A percentile compares a stretch with the other conserved stretches of the same genome.
These are phyloP conservation scores for Fraxinus floribunda DNA, from an alignment of 305 asterid genomes.

Conservation along the genomic window DNA sequence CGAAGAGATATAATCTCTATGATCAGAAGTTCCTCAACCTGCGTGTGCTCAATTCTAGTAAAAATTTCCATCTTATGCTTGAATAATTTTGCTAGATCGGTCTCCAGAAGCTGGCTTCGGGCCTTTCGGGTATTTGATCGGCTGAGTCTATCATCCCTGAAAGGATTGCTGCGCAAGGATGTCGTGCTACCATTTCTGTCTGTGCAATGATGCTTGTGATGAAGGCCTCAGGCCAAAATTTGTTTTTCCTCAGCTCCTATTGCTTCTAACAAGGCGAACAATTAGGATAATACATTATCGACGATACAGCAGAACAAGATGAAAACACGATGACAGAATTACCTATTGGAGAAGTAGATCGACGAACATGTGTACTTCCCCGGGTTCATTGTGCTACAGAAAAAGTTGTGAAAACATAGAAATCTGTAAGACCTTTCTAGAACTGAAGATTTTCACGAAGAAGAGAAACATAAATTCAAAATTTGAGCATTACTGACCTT, in stretches of 20 bases:
- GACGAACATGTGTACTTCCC: slow-evolving; percentile 96
- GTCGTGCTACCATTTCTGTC: slow-evolving; percentile 56
- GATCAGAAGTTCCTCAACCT: slow-evolving; percentile 34
- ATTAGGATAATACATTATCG: neutral
- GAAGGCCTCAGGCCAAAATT: slow-evolving; percentile 57
- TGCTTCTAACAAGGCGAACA: slow-evolving; percentile 9
- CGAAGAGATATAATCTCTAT: neutral
- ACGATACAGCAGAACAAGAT: neutral
- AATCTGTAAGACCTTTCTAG: slow-evolving; percentile 1
- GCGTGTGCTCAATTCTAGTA: slow-evolving; percentile 67
- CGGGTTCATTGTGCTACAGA: slow-evolving; percentile 88
- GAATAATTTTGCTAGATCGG: slow-evolving; percentile 76
- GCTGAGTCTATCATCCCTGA: slow-evolving; percentile 37
- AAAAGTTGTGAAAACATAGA: slow-evolving; percentile 1
- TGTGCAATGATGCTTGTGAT: slow-evolving; percentile 45
- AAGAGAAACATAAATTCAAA: neutral
- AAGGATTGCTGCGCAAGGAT: slow-evolving; percentile 49
- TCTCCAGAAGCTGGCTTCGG: slow-evolving; percentile 93
- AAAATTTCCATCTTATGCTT: slow-evolving; percentile 57
- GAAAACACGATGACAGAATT: slow-evolving; percentile 5
- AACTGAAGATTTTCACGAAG: slow-evolving; percentile 16
- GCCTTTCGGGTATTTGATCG: slow-evolving; percentile 46
- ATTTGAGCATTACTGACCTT: slow-evolving; percentile 49
- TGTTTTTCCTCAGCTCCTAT: slow-evolving; percentile 33
- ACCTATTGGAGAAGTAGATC: slow-evolving; percentile 94